These are phyloP conservation scores for Cytidiella melzeri DNA, from an alignment of 768 basidiomycete genomes.

Conservation along the genomic window DNA sequence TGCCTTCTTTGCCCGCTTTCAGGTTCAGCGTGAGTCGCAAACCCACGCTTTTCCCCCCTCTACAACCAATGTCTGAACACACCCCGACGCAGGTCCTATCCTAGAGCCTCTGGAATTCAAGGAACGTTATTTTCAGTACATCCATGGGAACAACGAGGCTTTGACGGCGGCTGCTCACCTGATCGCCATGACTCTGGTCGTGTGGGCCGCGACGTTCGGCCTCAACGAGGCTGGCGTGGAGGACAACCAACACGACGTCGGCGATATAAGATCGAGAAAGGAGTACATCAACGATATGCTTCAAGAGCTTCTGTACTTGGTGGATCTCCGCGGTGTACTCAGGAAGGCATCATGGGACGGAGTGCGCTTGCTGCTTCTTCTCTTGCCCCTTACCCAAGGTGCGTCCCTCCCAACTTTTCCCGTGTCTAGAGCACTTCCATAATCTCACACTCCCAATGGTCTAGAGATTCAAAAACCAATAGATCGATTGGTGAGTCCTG, in stretches of 20 bases:
- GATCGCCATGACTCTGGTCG: slow-evolving; percentile 72
- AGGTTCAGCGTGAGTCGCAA: slow-evolving; percentile 64
- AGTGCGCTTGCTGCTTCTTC: slow-evolving; percentile 68
- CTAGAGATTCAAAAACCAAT: slow-evolving; percentile 39
- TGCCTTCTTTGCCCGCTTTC: slow-evolving; percentile 79
- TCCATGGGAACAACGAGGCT: slow-evolving; percentile 47
- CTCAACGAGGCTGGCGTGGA: slow-evolving; percentile 73
- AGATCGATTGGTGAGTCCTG: slow-evolving; percentile 35
- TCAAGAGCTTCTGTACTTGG: slow-evolving; percentile 67
- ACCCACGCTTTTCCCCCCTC: slow-evolving; percentile 1
- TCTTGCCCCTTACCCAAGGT: slow-evolving; percentile 86
- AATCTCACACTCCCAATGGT: slow-evolving; percentile 1
- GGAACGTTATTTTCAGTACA: slow-evolving; percentile 62
- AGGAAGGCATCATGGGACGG: slow-evolving; percentile 85
- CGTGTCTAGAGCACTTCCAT: no score
- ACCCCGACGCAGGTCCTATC: slow-evolving; percentile 62
- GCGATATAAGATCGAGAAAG: slow-evolving; percentile 38
- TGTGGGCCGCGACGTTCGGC: slow-evolving; percentile 89
- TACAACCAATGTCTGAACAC: neutral
- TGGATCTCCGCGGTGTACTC: slow-evolving; percentile 75
- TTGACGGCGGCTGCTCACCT: slow-evolving; percentile 73
- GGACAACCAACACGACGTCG: slow-evolving; percentile 28
- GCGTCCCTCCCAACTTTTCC: slow-evolving; percentile 9
- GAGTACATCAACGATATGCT: slow-evolving; percentile 63
- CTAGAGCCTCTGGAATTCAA: slow-evolving; percentile 78